phyloP scores from a whole-genome alignment of 2,329 filamentous ascomycete genomes.

The Dothistroma septosporum region DNA sequence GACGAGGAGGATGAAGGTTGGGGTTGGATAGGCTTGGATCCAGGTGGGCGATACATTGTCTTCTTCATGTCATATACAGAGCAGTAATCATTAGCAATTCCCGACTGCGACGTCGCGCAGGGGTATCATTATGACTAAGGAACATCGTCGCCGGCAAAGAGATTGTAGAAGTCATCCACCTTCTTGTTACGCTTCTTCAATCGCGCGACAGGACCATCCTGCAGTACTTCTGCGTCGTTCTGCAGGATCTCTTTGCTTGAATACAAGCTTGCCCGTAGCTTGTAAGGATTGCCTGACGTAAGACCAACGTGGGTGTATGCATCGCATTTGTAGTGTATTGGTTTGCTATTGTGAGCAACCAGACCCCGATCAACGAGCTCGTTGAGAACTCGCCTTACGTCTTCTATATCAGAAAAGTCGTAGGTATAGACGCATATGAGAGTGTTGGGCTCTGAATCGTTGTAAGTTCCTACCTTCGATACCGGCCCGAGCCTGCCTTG shows the following conservation, averaged over 20 bases:
- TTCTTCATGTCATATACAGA: neutral
- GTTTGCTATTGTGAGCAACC: constrained; percentile 41
- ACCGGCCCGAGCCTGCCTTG: constrained; percentile 65
- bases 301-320: constrained; percentile 47
- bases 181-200: constrained; percentile 13
- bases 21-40: too few relatives aligned
- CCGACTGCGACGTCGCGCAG: neutral
- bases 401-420: constrained; percentile 65
- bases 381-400: constrained; percentile 64
- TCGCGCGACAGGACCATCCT: constrained; percentile 20
- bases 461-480: constrained; percentile 66
- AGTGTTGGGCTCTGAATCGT: constrained; percentile 33
- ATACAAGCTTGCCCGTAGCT: constrained; percentile 42
- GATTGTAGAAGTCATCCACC: constrained; percentile 7
- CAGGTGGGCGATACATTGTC: too few relatives aligned
- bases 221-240: constrained; percentile 15
- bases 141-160: constrained; percentile 13
- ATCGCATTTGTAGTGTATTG: constrained; percentile 77
- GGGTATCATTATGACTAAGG: constrained; percentile 9
- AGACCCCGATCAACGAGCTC: constrained; percentile 59
- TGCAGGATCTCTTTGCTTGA: constrained; percentile 36
- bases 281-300: constrained; percentile 39
- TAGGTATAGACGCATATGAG: constrained; percentile 75
- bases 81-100: neutral
- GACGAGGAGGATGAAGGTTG: neutral